phyloP scores from a whole-genome alignment of 2,329 filamentous ascomycete species.

The Apiospora arundinis region DNA sequence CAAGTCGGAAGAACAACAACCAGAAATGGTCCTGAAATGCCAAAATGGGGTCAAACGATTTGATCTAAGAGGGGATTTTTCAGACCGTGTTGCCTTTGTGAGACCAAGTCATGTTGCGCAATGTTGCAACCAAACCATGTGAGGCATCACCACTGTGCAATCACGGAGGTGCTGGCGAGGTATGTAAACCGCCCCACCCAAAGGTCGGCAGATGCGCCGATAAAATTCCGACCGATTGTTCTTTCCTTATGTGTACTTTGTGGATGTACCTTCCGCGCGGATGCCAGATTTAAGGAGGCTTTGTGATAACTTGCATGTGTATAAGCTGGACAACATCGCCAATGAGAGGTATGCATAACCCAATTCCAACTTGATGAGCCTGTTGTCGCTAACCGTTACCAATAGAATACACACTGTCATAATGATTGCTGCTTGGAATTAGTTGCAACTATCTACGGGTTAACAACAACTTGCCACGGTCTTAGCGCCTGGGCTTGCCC shows the following conservation, averaged over 20 bases:
- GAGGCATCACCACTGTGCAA: constrained; percentile 12
- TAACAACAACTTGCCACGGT: not conserved
- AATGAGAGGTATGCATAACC: not conserved
- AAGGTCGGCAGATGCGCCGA: not conserved
- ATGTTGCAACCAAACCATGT: not conserved
- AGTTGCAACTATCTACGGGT: not conserved
- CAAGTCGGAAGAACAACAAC: not conserved
- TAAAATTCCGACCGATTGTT: not conserved
- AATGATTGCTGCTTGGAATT: not conserved
- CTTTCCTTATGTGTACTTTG: not conserved
- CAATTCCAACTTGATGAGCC: not conserved
- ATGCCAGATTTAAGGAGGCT: constrained; percentile 14
- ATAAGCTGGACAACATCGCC: not conserved
- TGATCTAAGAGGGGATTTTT: not conserved
- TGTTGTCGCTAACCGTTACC: not conserved
- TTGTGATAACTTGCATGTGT: constrained; percentile 6
- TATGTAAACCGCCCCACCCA: not conserved
- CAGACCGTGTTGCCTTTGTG: not conserved
- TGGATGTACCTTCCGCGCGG: not conserved
- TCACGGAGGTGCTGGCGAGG: not conserved
- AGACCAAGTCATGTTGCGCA: not conserved
- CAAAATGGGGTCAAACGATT: not conserved
- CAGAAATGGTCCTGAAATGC: not conserved
- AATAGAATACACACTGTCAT: not conserved
- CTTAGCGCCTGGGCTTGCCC: not conserved